Evolutionary conservation across 2,329 filamentous ascomycete genomes (phyloP).

Genomic region (Exophiala calicioides): DNA sequence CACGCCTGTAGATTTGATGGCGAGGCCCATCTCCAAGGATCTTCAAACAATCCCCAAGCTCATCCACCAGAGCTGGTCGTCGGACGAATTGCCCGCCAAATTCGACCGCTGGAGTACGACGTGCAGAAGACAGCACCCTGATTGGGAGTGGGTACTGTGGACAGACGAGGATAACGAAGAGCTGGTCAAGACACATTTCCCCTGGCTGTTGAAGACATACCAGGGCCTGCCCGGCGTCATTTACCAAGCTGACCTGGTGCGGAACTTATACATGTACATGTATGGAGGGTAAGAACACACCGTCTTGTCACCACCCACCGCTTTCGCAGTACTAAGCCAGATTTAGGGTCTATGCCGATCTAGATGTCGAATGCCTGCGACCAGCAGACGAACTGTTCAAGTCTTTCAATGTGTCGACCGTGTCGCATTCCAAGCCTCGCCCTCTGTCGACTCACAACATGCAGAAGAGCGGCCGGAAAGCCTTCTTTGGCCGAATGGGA

Average conservation of each 20-base stretch:
- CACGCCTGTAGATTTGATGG: conserved; percentile 18
- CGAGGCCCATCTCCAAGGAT: conserved; percentile 23
- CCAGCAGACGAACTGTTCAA: conserved; percentile 32
- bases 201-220: conserved; percentile 37
- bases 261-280: conserved; percentile 42
- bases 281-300: conserved; percentile 34
- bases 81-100: conserved; percentile 28
- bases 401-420: conserved; percentile 29
- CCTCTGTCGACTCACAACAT: conserved; percentile 12
- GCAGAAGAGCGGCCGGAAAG: conserved; percentile 25
- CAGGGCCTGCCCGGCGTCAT: conserved; percentile 36
- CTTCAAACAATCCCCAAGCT: conserved; percentile 29
- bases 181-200: conserved; percentile 37
- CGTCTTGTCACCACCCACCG: no score
- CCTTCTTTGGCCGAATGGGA: conserved; percentile 40
- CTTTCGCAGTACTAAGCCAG: not conserved
- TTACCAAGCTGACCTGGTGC: conserved; percentile 37
- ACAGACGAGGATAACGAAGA: conserved; percentile 41
- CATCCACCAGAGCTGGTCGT: conserved; percentile 33
- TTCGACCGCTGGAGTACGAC: conserved; percentile 37
- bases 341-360: conserved; percentile 36
- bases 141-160: conserved; percentile 43
- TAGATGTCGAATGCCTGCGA: conserved; percentile 39
- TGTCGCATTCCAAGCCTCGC: conserved; percentile 18
- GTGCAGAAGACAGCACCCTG: conserved; percentile 35